Evolutionary conservation across 2,329 filamentous ascomycete genomes (phyloP).

Genomic region (Exophiala mesophila): DNA sequence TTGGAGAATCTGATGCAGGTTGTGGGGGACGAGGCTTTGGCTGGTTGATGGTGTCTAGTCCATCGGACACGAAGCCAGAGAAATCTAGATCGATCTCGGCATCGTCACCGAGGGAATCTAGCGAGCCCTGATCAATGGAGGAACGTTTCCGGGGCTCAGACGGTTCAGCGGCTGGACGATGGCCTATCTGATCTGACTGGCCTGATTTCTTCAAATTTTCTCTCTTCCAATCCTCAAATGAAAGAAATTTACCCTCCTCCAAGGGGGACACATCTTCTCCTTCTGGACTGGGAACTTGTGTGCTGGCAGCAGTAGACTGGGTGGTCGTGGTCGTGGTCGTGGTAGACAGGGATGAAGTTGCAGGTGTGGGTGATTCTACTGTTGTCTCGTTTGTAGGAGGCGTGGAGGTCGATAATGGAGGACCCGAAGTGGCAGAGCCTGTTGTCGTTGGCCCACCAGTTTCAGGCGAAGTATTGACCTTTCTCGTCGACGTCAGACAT

Average conservation of each 20-base stretch:
- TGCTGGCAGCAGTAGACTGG: constrained; percentile 14
- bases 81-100: constrained; percentile 77
- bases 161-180: constrained; percentile 39
- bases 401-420: neutral
- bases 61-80: constrained; percentile 52
- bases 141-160: constrained; percentile 40
- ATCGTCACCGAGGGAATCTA: constrained; percentile 81
- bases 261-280: constrained; percentile 60
- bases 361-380: neutral
- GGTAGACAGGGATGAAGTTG: constrained; percentile 1
- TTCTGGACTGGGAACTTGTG: neutral
- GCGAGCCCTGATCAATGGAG: constrained; percentile 59
- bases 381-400: neutral
- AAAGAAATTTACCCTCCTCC: constrained; percentile 79
- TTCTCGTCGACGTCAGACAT: constrained; percentile 56
- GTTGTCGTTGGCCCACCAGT: neutral
- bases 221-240: constrained; percentile 97
- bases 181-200: constrained; percentile 66
- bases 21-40: constrained; percentile 19
- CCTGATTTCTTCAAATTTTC: constrained; percentile 82
- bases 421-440: neutral
- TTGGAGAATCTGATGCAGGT: constrained; percentile 39
- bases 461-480: constrained; percentile 10
- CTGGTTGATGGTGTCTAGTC: constrained; percentile 31
- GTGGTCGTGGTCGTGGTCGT: constrained; percentile 19